These are phyloP conservation scores for Chloranthus sessilifolius DNA, from an alignment of 164 flowering plant genomes.

Conservation along the genomic window DNA sequence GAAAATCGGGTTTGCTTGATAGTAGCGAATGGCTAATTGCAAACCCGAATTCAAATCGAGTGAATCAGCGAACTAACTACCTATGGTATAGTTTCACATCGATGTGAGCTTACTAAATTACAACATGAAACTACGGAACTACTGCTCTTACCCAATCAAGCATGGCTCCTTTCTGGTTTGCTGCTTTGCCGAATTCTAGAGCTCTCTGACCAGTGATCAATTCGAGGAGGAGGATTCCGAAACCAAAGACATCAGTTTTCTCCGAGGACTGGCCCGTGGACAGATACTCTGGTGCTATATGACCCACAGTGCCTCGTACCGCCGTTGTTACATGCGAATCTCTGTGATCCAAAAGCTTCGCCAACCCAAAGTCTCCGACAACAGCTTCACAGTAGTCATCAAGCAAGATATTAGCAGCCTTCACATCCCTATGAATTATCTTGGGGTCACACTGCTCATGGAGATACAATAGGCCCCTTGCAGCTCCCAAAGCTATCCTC, in stretches of 20 bases:
- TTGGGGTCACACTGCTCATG: slow-evolving; percentile 97
- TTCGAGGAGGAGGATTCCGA: slow-evolving; percentile 92
- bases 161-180: slow-evolving; percentile 84
- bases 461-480: slow-evolving; percentile 72
- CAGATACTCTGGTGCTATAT: slow-evolving; percentile 94
- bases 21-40: no score
- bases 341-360: slow-evolving; percentile 87
- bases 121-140: not conserved
- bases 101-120: not conserved
- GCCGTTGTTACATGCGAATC: slow-evolving; percentile 96
- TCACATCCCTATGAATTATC: slow-evolving; percentile 87
- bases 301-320: slow-evolving; percentile 91
- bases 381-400: slow-evolving; percentile 88
- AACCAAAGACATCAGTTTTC: slow-evolving; percentile 91
- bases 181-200: slow-evolving; percentile 78
- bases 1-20: no score
- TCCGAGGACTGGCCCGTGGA: slow-evolving; percentile 96
- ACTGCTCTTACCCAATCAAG: slow-evolving; percentile 80
- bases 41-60: no score
- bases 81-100: not conserved
- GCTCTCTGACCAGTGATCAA: slow-evolving; percentile 86
- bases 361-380: slow-evolving; percentile 92
- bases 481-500: slow-evolving; percentile 83
- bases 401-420: slow-evolving; percentile 87
- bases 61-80: no score